Conservation (phyloP, 2,329 filamentous ascomycete genomes). For the Neofusicoccum laricinum region DNA sequence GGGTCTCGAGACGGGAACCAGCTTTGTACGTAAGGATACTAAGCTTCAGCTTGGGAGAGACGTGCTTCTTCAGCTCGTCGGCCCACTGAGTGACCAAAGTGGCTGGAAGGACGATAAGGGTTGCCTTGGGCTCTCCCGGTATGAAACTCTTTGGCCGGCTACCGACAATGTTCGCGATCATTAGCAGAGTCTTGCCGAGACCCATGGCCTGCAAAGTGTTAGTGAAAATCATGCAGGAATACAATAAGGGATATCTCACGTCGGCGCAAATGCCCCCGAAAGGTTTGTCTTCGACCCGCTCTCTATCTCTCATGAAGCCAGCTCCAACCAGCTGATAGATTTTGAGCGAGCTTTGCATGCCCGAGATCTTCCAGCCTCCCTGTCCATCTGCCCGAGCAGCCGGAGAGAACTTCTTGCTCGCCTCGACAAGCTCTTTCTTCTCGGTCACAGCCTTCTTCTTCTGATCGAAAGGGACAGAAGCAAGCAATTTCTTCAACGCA, state of each 20-base stretch:
- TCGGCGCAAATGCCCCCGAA: constrained; percentile 42
- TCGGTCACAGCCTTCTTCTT: constrained; percentile 33
- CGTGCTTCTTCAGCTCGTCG: constrained; percentile 31
- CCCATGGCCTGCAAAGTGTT: background rate
- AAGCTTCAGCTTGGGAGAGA: constrained; percentile 5
- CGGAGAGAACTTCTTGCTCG: constrained; percentile 40
- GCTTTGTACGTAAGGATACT: constrained; percentile 28
- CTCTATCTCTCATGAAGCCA: constrained; percentile 55
- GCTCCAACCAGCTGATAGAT: constrained; percentile 52
- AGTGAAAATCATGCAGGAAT: background rate
- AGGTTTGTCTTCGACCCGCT: constrained; percentile 39
- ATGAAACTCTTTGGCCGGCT: constrained; percentile 22
- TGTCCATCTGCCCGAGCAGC: constrained; percentile 33
- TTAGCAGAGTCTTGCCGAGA: constrained; percentile 23
- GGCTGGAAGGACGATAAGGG: constrained; percentile 43
- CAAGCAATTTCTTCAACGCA: constrained; percentile 41
- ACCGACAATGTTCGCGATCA: constrained; percentile 44
- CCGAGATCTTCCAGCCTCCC: constrained; percentile 44
- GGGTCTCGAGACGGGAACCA: constrained; percentile 27
- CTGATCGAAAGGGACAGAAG: constrained; percentile 37
- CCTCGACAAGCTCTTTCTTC: constrained; percentile 35
- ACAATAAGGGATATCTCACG: background rate
- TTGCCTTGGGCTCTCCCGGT: constrained; percentile 26
- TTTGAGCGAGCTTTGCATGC: constrained; percentile 48
- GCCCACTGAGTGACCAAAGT: constrained; percentile 42